Conservation (phyloP, 176 grass and related monocot genomes). For the Carex scoparia region DNA sequence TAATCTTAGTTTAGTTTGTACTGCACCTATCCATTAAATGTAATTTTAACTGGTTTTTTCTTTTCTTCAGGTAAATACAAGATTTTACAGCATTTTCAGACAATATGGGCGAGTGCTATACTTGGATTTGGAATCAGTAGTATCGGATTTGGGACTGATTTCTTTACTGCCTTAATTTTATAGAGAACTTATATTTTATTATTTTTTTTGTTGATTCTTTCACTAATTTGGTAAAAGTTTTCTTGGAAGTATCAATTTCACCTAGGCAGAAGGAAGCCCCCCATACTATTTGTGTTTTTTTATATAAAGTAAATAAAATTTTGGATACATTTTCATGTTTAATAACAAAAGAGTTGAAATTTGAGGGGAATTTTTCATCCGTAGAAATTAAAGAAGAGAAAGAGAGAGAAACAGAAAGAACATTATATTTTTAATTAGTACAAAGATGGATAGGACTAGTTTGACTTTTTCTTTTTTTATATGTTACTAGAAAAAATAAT, state of each 20-base stretch:
- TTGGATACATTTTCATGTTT: background rate
- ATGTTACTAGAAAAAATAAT: no score
- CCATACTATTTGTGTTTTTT: background rate
- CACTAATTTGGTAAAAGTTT: background rate
- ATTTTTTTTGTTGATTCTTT: background rate
- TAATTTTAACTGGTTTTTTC: conserved; percentile 27
- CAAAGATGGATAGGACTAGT: no score
- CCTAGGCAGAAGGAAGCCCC: conserved; percentile 11
- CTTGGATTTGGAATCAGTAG: conserved; percentile 57
- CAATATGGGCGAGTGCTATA: conserved; percentile 42
- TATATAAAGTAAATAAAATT: background rate
- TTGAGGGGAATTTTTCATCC: no score
- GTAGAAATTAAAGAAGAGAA: no score
- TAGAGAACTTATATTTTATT: conserved; percentile 26
- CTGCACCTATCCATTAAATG: conserved; percentile 18
- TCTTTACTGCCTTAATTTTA: conserved; percentile 72
- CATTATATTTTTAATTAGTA: no score
- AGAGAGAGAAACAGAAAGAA: no score
- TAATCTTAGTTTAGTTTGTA: conserved; percentile 7
- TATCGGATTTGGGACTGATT: conserved; percentile 58
- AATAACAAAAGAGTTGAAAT: background rate
- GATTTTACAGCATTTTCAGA: conserved; percentile 43
- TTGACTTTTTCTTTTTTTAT: no score
- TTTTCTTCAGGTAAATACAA: conserved; percentile 54
- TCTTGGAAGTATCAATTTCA: conserved; percentile 30